Evolutionary conservation across 306 rosid genomes (phyloP).

Genomic region (Pterocarpus santalinus): DNA sequence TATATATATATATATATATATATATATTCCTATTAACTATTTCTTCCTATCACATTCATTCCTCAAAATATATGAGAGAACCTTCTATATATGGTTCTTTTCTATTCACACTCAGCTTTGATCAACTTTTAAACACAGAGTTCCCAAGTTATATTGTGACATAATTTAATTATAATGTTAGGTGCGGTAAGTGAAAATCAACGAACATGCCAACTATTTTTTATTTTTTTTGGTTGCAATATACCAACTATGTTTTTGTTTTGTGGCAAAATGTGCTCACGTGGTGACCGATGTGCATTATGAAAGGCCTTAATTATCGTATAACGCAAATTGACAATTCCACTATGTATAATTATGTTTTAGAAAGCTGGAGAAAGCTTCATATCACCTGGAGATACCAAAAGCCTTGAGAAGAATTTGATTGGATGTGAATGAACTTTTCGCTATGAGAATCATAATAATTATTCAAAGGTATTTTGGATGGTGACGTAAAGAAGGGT

Average conservation of each 20-base stretch:
- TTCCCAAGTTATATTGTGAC: no score
- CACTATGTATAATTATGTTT: slow-evolving; percentile 48
- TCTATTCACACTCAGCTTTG: neutral
- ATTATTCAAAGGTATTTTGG: slow-evolving; percentile 45
- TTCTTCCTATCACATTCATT: no score
- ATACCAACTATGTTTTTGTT: slow-evolving; percentile 43
- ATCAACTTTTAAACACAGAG: no score
- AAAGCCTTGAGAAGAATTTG: slow-evolving; percentile 64
- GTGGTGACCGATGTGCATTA: slow-evolving; percentile 22
- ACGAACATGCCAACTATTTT: no score
- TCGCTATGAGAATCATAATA: slow-evolving; percentile 42
- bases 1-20: no score
- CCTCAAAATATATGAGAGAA: neutral
- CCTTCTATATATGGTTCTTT: neutral
- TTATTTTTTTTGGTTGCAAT: neutral
- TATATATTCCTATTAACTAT: no score
- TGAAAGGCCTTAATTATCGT: neutral
- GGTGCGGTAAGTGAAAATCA: no score
- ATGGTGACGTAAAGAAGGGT: slow-evolving; percentile 57
- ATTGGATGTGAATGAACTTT: slow-evolving; percentile 62
- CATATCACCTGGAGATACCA: slow-evolving; percentile 56
- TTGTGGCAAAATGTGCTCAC: slow-evolving; percentile 46
- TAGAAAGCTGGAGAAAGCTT: slow-evolving; percentile 43
- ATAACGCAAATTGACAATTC: slow-evolving; percentile 32
- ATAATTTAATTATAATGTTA: no score